Evolutionary conservation across 176 grass and related monocot species (phyloP), one percentile per base, ranked within the genome.

Genomic region (Raddia guianensis): DNA sequence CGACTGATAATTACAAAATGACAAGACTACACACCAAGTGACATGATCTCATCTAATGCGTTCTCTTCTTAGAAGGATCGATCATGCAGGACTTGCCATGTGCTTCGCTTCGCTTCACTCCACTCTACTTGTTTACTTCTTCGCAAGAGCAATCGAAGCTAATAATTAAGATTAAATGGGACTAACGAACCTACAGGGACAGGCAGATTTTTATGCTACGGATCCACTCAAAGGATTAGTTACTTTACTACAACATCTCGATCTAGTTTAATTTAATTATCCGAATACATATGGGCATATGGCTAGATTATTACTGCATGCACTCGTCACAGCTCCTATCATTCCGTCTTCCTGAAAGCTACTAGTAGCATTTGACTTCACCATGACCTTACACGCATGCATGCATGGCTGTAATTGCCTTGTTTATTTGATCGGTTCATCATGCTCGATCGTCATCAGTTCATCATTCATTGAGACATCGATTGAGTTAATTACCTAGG

Each of bases 281-380:
- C 12, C 55, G 20, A 15, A 65, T 15, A 53, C 35, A 63, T 50
- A 85, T 33, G 56, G 9, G 45, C 35, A 63, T 50, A 85, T 33
- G 56, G 9, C 32, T 33, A 65, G 9, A 18, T 27, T 48, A 18
- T 27, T 48, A 21, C 2, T 58, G 68, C 33, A 45, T 58, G 68
- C 33, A 45, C 12, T 49, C 35, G 53, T 68, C 85, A 69, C 13
- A 13, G 34, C 50, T 68, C 71, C 69, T 68, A 75, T 81, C 53
- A 69, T 60, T 69, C 45, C 66, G 61, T 68, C 70, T 69, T 19
- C 19, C 34, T 45, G 54, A 82, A 86, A 87, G 63, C 78, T 76
- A 76, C 85, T 20, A 37, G 44, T 51, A 86, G 52, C 55, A 69
- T 1, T 76, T 76, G 85, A 82, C 85, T 87, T 51, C 49, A 70